A percentile compares a stretch with the other conserved stretches of the same genome.
These are phyloP conservation scores for Papiliotrema nemorosa DNA, from an alignment of 1,284 basidiomycete species.

Conservation along the genomic window DNA sequence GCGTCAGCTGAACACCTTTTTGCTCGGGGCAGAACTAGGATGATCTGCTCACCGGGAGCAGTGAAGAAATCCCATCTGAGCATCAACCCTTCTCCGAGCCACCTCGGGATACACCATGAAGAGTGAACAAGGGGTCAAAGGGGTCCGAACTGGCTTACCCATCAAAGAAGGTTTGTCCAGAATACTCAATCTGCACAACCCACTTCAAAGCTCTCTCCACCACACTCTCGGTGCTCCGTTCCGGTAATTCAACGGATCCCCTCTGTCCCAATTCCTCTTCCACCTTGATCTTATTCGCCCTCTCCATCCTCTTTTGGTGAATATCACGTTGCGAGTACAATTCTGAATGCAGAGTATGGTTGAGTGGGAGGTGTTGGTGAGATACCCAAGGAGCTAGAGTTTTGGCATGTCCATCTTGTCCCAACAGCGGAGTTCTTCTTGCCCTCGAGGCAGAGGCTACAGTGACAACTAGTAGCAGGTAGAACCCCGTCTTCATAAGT, in stretches of 20 bases:
- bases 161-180: conserved; percentile 43
- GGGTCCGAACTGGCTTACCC: conserved; percentile 31
- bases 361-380: no score
- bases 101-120: no score
- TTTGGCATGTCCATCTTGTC: background rate
- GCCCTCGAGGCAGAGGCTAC: no score
- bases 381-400: background rate
- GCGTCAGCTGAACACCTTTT: conserved; percentile 2
- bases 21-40: background rate
- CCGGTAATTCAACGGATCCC: background rate
- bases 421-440: background rate
- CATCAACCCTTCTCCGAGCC: background rate
- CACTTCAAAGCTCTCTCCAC: background rate
- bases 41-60: conserved; percentile 1
- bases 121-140: no score
- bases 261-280: background rate
- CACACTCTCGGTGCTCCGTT: background rate
- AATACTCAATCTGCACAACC: conserved; percentile 30
- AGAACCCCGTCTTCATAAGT: no score
- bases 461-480: no score
- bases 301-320: background rate
- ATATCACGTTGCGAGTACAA: background rate
- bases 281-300: background rate
- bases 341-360: no score
- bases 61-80: conserved; percentile 5